Evolutionary conservation across 257 asterid genomes (phyloP).

Genomic region (Solanum rostratum): DNA sequence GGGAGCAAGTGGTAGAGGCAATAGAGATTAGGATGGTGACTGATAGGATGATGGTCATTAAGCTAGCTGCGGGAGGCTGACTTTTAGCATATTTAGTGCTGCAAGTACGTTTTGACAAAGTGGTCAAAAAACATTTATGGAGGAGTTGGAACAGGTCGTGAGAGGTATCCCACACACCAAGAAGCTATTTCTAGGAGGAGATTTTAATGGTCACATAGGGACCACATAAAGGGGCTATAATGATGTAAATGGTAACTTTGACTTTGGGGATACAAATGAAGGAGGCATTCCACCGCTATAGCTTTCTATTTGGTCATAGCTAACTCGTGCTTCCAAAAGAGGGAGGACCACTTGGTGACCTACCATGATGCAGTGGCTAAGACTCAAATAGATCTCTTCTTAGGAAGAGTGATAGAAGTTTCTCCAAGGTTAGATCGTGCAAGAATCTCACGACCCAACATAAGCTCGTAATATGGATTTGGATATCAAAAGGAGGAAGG

Average conservation of each 20-base stretch:
- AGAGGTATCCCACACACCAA: not conserved
- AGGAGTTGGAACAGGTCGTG: not conserved
- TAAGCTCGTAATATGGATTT: not conserved
- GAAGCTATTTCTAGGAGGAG: not conserved
- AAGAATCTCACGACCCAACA: not conserved
- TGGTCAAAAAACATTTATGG: not conserved
- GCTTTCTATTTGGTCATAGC: not conserved
- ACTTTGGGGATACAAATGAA: not conserved
- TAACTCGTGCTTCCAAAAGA: not conserved
- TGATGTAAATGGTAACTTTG: not conserved
- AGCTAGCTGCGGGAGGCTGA: not conserved
- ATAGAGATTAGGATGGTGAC: not conserved
- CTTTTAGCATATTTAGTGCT: not conserved
- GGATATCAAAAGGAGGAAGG: not conserved
- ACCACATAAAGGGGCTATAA: not conserved
- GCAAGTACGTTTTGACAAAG: not conserved
- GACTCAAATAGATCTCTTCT: not conserved
- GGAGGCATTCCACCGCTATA: not conserved
- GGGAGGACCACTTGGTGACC: not conserved
- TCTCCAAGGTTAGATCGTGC: not conserved
- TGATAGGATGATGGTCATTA: not conserved
- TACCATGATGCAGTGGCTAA: not conserved
- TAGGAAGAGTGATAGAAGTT: not conserved
- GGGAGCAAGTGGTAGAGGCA: not conserved
- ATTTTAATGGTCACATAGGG: not conserved